Evolutionary conservation across 2,329 filamentous ascomycete species (phyloP).

Genomic region (Xylaria digitata): DNA sequence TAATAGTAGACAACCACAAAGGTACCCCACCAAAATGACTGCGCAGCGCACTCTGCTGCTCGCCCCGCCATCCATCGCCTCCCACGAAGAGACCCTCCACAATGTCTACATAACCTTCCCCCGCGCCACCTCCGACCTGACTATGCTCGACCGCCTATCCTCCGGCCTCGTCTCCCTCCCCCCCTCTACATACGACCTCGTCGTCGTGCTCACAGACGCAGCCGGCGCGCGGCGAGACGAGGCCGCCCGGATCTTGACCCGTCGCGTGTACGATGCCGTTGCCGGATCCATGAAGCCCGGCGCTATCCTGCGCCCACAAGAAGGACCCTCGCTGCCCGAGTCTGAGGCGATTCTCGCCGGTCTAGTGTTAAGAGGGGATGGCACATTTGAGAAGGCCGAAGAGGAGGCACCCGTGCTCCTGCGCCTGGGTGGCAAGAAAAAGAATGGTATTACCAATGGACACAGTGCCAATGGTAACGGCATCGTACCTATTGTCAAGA

Average conservation of each 20-base stretch:
- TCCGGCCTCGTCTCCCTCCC: slow-evolving; percentile 84
- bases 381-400: slow-evolving; percentile 77
- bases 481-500: slow-evolving; percentile 54
- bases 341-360: slow-evolving; percentile 85
- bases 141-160: slow-evolving; percentile 96
- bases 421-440: slow-evolving; percentile 70
- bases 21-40: slow-evolving; percentile 38
- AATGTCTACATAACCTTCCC: slow-evolving; percentile 78
- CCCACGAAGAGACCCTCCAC: slow-evolving; percentile 82
- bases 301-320: slow-evolving; percentile 75
- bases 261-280: slow-evolving; percentile 75
- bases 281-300: slow-evolving; percentile 77
- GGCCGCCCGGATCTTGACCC: slow-evolving; percentile 70
- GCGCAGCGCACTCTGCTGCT: slow-evolving; percentile 78
- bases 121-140: slow-evolving; percentile 83
- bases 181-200: slow-evolving; percentile 79
- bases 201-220: slow-evolving; percentile 85
- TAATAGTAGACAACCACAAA: neutral
- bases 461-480: slow-evolving; percentile 51
- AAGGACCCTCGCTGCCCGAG: slow-evolving; percentile 65
- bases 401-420: slow-evolving; percentile 69
- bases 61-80: slow-evolving; percentile 88
- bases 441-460: slow-evolving; percentile 53
- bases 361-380: slow-evolving; percentile 70
- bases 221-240: slow-evolving; percentile 74